Conservation (phyloP, 1,139 yeast species). For the Nakaseomyces delphensis region DNA sequence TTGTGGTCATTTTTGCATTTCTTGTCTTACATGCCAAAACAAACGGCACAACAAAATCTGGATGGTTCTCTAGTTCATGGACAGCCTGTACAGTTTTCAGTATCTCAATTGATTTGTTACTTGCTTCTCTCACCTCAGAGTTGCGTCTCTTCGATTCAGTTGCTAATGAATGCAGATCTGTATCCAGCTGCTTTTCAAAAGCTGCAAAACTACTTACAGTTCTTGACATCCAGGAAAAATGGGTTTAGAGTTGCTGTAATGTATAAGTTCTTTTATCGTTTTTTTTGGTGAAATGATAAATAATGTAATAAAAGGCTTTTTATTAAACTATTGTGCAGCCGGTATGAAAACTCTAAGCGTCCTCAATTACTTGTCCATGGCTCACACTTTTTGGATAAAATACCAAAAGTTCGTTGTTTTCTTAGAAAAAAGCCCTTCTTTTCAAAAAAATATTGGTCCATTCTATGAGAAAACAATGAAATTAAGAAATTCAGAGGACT, state of each 20-base stretch:
- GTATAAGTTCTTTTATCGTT: not conserved
- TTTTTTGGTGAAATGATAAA: too few species aligned
- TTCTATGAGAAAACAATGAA: too few species aligned
- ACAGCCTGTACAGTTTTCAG: slow-evolving; percentile 35
- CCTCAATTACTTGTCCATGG: not conserved
- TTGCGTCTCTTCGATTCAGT: slow-evolving; percentile 66
- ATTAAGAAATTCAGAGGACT: too few species aligned
- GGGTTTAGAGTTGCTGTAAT: too few species aligned
- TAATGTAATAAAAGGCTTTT: too few species aligned
- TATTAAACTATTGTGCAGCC: too few species aligned
- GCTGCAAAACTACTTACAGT: slow-evolving; percentile 9
- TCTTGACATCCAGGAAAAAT: slow-evolving; percentile 5
- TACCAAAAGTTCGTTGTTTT: too few species aligned
- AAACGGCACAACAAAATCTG: slow-evolving; percentile 60
- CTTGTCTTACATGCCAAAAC: slow-evolving; percentile 64
- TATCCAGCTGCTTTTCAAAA: slow-evolving; percentile 39
- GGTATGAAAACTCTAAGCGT: too few species aligned
- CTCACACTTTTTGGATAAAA: too few species aligned
- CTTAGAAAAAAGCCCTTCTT: too few species aligned
- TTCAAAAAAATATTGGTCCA: too few species aligned
- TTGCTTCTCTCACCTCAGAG: slow-evolving; percentile 54
- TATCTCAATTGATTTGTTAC: slow-evolving; percentile 51
- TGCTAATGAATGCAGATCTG: slow-evolving; percentile 52
- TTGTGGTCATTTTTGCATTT: slow-evolving; percentile 62
- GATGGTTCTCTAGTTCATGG: slow-evolving; percentile 30